Base-by-base conservation (phyloP, 2,329 filamentous ascomycete species). In the Alternaria brassicicola region DNA sequence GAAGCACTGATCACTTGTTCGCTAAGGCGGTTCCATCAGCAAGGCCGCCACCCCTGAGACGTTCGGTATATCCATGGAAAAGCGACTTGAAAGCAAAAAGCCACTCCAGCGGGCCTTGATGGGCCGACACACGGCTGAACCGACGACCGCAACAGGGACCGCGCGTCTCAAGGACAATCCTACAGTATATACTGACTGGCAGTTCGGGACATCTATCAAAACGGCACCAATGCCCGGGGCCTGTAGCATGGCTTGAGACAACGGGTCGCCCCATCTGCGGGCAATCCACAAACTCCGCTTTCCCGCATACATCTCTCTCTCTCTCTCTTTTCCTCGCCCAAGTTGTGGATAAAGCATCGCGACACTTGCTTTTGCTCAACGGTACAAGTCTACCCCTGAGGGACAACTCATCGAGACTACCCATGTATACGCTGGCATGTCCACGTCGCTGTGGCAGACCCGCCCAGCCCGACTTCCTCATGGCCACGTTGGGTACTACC, bases 1-100 rank as follows among this genome's bases (percentile, higher is more conserved):
- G 26, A 51, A 25, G 47, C 55, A 51, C 48, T 28, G 55, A 53
- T 49, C 51, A 53, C 55, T 61, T 57, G 59, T 57, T 57, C 48
- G 52, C 59, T 59, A 47, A 50, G 19, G 21, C 19, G 26, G 25
- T 15, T 38, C 15, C 48, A 25, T 33, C 43, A 31, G 43, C 23
- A 38, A 25, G 42, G n/a, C 33, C n/a, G 15, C 30, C 17, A 26
- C 25, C 50, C 28, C 30, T 43, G 17, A 43, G 5, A 28, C 41
- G 41, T 43, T 28, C 23, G 23, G 23, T 17, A 43, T 43, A 28
- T 21, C 25, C 25, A 45, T 4, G 12, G 12, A 9, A 26, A 45
- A 12, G 15, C 30, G 25, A 45, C 25, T 10, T 38, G 35, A 2
- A 2, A 10, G 21, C 17, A 38, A 15, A 30, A 19, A 21, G n/a